Conservation (phyloP, 2,329 filamentous ascomycete genomes). For the Periconia digitata region DNA sequence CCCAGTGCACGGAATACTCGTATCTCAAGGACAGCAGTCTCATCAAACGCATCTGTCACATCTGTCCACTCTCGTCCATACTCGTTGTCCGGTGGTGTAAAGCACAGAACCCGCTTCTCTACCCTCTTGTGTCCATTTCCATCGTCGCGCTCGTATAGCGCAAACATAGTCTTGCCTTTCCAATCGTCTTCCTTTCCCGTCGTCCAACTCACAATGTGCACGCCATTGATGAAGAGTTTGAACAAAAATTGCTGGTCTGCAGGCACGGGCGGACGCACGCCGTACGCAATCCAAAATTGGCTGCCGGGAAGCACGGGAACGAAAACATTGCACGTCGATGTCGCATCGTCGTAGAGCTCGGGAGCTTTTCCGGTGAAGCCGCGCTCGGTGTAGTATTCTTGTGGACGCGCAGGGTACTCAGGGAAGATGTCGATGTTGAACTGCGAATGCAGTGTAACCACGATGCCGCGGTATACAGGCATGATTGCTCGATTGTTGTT, state of each 20-base stretch:
- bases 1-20: conserved; percentile 44
- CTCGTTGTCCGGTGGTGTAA: conserved; percentile 23
- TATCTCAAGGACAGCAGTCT: conserved; percentile 44
- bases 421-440: conserved; percentile 44
- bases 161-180: conserved; percentile 50
- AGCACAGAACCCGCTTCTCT: conserved; percentile 48
- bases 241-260: conserved; percentile 45
- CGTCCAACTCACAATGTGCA: conserved; percentile 48
- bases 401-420: conserved; percentile 37
- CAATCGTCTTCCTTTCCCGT: conserved; percentile 46
- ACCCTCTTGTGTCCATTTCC: conserved; percentile 32
- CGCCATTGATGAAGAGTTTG: conserved; percentile 48
- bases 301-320: conserved; percentile 38
- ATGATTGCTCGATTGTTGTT: conserved; percentile 13
- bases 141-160: conserved; percentile 40
- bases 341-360: conserved; percentile 19
- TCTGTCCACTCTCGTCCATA: conserved; percentile 12
- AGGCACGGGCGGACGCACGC: conserved; percentile 32
- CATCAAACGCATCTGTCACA: conserved; percentile 18
- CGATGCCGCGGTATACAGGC: conserved; percentile 42
- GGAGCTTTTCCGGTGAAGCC: conserved; percentile 10
- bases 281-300: conserved; percentile 50
- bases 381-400: conserved; percentile 14
- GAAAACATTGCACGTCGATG: conserved; percentile 38
- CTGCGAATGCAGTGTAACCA: conserved; percentile 45